Conservation (phyloP, 2,329 filamentous ascomycete genomes). For the Epichloe hybrida region DNA sequence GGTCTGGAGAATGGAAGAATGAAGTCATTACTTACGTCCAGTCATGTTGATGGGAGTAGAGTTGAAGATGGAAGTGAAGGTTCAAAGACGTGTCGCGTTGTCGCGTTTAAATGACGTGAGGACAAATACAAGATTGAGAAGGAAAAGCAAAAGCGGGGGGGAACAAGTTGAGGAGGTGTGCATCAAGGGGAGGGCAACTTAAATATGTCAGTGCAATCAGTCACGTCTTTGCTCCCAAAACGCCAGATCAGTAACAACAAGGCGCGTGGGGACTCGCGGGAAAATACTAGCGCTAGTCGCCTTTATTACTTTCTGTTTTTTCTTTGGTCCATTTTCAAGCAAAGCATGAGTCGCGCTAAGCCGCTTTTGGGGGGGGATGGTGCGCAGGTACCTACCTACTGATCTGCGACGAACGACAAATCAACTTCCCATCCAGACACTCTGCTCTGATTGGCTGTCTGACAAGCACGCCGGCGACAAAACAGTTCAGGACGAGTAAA, state of each 20-base stretch:
- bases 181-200: constrained; percentile 15
- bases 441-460: too few species aligned
- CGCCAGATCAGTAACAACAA: constrained; percentile 9
- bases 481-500: too few species aligned
- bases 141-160: constrained; percentile 3
- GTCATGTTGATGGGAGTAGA: constrained; percentile 44
- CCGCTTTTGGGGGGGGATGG: neutral
- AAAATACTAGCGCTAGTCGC: neutral
- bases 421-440: too few species aligned
- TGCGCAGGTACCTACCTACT: neutral
- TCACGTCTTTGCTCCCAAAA: constrained; percentile 4
- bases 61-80: neutral
- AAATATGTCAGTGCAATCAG: constrained; percentile 28
- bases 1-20: constrained; percentile 1
- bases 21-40: constrained; percentile 48
- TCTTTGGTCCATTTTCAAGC: neutral
- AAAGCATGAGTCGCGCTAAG: neutral
- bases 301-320: neutral
- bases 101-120: constrained; percentile 9
- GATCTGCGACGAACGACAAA: too few species aligned
- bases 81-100: constrained; percentile 6
- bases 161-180: constrained; percentile 11
- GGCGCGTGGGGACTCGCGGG: neutral
- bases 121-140: constrained; percentile 4
- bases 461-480: too few species aligned